phyloP scores from a whole-genome alignment of 2,329 filamentous ascomycete genomes.

The Aspergillus brunneoviolaceus region DNA sequence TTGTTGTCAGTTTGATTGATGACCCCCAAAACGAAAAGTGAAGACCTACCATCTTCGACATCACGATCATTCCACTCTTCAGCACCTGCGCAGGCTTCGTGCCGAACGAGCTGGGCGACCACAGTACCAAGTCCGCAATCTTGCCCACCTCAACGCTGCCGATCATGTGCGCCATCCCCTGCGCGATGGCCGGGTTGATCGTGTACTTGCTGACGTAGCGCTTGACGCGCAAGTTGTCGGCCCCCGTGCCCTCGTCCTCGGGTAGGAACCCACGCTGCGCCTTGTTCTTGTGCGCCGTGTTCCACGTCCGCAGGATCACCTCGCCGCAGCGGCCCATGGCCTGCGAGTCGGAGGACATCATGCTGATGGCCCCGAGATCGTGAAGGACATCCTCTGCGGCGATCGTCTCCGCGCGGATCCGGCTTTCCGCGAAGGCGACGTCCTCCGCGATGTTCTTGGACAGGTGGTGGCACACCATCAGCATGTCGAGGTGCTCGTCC shows the following conservation, averaged over 20 bases:
- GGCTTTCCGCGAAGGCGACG: constrained; percentile 89
- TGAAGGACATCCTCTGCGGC: constrained; percentile 95
- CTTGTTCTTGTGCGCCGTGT: constrained; percentile 97
- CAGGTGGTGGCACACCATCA: constrained; percentile 97
- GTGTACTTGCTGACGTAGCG: constrained; percentile 95
- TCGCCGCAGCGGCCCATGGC: constrained; percentile 97
- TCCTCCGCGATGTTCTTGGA: constrained; percentile 93
- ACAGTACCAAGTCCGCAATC: constrained; percentile 83
- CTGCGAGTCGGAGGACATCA: constrained; percentile 96
- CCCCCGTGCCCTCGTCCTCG: constrained; percentile 75
- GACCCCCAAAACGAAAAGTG: background rate
- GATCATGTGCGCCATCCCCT: constrained; percentile 84
- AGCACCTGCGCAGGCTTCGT: constrained; percentile 78
- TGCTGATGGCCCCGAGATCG: constrained; percentile 90
- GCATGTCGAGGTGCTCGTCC: constrained; percentile 95
- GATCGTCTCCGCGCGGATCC: constrained; percentile 94
- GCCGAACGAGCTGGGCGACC: constrained; percentile 82
- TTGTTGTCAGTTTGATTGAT: background rate
- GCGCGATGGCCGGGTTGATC: constrained; percentile 86
- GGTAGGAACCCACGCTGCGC: constrained; percentile 71
- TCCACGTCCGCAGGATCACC: constrained; percentile 90
- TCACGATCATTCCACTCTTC: constrained; percentile 84
- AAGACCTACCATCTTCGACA: constrained; percentile 71
- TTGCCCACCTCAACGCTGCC: constrained; percentile 88
- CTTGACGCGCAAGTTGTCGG: constrained; percentile 90